Conservation (phyloP, 306 rosid genomes). For the Pueraria montana region DNA sequence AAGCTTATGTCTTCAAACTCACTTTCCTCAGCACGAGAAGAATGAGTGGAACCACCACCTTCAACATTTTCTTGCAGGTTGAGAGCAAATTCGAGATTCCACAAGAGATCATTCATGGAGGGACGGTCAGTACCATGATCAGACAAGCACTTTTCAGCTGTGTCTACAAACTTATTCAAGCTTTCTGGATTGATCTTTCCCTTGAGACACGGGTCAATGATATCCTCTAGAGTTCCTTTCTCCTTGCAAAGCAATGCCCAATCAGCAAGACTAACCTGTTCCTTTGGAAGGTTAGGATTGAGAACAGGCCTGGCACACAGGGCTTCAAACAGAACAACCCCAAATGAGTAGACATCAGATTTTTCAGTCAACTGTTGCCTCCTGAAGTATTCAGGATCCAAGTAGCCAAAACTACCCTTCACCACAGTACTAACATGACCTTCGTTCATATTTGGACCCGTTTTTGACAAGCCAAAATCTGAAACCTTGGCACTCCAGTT, state of each 20-base stretch:
- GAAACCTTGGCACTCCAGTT: constrained; percentile 72
- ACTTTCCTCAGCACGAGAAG: constrained; percentile 20
- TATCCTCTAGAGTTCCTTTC: constrained; percentile 64
- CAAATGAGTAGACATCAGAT: constrained; percentile 70
- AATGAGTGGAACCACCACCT: constrained; percentile 46
- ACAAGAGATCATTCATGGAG: constrained; percentile 64
- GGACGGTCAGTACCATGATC: constrained; percentile 64
- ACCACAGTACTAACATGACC: constrained; percentile 72
- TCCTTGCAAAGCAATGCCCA: constrained; percentile 58
- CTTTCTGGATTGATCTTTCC: constrained; percentile 63
- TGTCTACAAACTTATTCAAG: constrained; percentile 61
- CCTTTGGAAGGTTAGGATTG: constrained; percentile 63
- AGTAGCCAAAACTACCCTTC: constrained; percentile 72
- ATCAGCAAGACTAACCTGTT: constrained; percentile 71
- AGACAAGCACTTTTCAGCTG: constrained; percentile 67
- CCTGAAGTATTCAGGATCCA: constrained; percentile 74
- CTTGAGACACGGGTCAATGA: constrained; percentile 57
- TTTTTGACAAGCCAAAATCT: constrained; percentile 73
- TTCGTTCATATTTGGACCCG: constrained; percentile 59
- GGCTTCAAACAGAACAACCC: constrained; percentile 69
- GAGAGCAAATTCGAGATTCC: constrained; percentile 72
- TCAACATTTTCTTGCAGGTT: constrained; percentile 54
- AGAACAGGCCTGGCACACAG: constrained; percentile 67
- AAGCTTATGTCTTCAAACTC: constrained; percentile 53
- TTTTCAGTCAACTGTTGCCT: constrained; percentile 71